Conservation (phyloP, 1,284 basidiomycete genomes). For the Singerocomus rubriflavus region DNA sequence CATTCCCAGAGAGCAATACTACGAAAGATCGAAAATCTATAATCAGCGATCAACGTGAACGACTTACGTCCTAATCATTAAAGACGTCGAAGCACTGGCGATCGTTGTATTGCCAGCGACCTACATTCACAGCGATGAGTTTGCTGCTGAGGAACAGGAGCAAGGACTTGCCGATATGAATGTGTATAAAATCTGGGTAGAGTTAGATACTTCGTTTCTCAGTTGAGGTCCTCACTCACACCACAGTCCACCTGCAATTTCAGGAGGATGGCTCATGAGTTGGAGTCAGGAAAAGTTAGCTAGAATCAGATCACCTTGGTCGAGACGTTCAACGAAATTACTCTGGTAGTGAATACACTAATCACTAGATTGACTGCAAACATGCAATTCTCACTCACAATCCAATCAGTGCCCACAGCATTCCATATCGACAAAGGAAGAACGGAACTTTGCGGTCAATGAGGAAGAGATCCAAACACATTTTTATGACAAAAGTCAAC, state of each 20-base stretch:
- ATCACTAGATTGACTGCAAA: neutral
- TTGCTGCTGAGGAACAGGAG: neutral
- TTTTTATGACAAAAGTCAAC: neutral
- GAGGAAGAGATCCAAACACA: neutral
- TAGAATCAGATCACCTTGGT: constrained; percentile 29
- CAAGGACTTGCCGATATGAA: constrained; percentile 56
- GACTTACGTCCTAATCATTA: constrained; percentile 67
- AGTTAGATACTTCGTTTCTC: constrained; percentile 4
- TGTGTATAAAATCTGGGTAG: constrained; percentile 53
- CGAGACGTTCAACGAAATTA: constrained; percentile 53
- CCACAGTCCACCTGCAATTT: constrained; percentile 56
- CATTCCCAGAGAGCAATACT: constrained; percentile 73
- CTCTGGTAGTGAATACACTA: constrained; percentile 35
- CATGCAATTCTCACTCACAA: constrained; percentile 38
- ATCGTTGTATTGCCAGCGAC: constrained; percentile 30
- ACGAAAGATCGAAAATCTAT: constrained; percentile 4
- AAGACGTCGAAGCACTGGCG: constrained; percentile 43
- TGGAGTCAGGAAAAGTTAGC: neutral
- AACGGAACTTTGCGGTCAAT: constrained; percentile 49
- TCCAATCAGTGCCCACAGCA: constrained; percentile 59
- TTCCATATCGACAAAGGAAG: constrained; percentile 67
- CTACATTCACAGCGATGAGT: constrained; percentile 12
- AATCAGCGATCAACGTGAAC: neutral
- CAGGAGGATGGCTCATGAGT: neutral
- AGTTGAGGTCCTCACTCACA: constrained; percentile 35